Percentiles rank a stretch among this genome's conserved stretches.
phyloP scores from a whole-genome alignment of 2,329 filamentous ascomycete genomes.

The Fusarium sp. region DNA sequence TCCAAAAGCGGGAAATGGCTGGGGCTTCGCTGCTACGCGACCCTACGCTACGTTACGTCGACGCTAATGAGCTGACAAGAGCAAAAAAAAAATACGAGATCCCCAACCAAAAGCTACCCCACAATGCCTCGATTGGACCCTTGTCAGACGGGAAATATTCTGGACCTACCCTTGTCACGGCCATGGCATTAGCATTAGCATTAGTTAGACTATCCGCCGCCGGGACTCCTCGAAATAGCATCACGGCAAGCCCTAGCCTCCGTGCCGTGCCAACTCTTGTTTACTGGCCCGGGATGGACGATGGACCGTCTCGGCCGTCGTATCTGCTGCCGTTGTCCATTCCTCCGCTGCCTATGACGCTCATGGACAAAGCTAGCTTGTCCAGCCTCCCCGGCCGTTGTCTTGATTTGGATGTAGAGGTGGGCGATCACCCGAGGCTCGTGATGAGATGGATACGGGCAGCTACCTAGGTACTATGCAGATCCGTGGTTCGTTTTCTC shows the following conservation, averaged over 20 bases:
- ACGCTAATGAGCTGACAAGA: constrained; percentile 12
- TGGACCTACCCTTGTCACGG: constrained; percentile 22
- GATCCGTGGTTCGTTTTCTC: constrained; percentile 31
- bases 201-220: constrained; percentile 19
- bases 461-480: constrained; percentile 9
- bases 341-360: constrained; percentile 26
- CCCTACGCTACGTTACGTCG: constrained; percentile 33
- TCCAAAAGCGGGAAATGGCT: background rate
- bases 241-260: constrained; percentile 27
- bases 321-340: constrained; percentile 11
- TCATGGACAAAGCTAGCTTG: constrained; percentile 22
- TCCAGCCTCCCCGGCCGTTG: constrained; percentile 20
- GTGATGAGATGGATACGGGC: constrained; percentile 9
- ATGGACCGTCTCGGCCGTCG: constrained; percentile 6
- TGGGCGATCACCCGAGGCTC: constrained; percentile 34
- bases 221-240: constrained; percentile 31
- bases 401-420: constrained; percentile 33
- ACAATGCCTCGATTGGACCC: constrained; percentile 30
- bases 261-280: background rate
- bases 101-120: constrained; percentile 31
- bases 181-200: constrained; percentile 1
- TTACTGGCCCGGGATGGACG: background rate
- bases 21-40: background rate
- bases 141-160: constrained; percentile 28
- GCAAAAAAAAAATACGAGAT: constrained; percentile 39